phyloP scores from a whole-genome alignment of 192 early-diverging fungal genomes.

The Coemansia sp. region DNA sequence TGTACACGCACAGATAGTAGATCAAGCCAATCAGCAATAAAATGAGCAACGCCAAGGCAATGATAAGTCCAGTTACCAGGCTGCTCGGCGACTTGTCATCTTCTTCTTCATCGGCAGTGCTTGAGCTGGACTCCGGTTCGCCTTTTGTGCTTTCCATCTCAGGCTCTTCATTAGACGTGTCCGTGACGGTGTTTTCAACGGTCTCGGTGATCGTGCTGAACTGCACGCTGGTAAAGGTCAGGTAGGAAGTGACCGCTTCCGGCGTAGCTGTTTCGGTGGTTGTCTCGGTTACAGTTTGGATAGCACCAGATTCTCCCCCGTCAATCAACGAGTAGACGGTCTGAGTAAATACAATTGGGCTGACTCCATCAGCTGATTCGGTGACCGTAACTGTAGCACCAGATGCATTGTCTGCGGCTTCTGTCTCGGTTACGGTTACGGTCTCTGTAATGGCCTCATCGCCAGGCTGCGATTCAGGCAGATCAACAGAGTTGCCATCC shows the following conservation, averaged over 20 bases:
- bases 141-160: too few species aligned
- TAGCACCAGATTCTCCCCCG: too few species aligned
- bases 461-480: not conserved
- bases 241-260: not conserved
- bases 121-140: too few species aligned
- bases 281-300: too few species aligned
- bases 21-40: not conserved
- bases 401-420: not conserved
- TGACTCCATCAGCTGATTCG: not conserved
- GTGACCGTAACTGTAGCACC: not conserved
- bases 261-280: not conserved
- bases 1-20: slow-evolving; percentile 7
- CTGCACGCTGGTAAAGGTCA: not conserved
- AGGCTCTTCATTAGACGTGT: too few species aligned
- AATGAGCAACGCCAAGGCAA: slow-evolving; percentile 3
- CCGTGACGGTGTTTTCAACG: too few species aligned
- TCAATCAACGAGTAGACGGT: too few species aligned
- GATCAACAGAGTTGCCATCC: not conserved
- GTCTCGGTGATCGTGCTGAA: not conserved
- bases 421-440: not conserved
- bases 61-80: not conserved
- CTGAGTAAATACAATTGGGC: too few species aligned
- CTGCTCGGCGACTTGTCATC: not conserved
- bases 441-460: slow-evolving; percentile 2
- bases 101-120: too few species aligned